A percentile compares a stretch with the other conserved stretches of the same genome.
Conservation (phyloP, 2,329 filamentous ascomycete species). For the Botryotinia globosa region DNA sequence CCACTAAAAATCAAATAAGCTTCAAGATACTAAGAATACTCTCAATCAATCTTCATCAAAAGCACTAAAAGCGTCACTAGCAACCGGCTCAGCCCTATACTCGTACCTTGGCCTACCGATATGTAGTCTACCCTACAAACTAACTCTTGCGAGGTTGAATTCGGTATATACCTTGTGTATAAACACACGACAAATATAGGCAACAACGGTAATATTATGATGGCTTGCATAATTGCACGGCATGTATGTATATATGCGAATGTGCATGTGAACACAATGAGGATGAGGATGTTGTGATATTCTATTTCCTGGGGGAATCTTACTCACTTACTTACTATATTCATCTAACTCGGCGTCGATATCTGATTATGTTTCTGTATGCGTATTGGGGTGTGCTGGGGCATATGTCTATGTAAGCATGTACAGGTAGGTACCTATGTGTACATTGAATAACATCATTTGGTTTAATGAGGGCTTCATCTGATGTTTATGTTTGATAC, state of each 20-base stretch:
- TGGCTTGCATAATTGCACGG: background rate
- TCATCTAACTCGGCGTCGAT: background rate
- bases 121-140: background rate
- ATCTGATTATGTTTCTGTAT: background rate
- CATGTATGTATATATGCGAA: background rate
- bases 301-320: background rate
- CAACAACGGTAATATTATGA: background rate
- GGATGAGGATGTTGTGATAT: background rate
- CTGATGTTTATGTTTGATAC: background rate
- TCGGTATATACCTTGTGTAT: background rate
- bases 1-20: background rate
- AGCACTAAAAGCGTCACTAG: background rate
- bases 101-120: background rate
- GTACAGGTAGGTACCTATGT: background rate
- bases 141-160: rapidly evolving
- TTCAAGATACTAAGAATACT: background rate
- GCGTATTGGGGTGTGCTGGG: background rate
- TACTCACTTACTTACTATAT: background rate
- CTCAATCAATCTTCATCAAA: background rate
- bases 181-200: background rate
- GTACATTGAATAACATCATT: rapidly evolving
- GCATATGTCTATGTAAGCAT: background rate
- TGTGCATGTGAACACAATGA: background rate
- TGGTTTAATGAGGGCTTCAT: rapidly evolving
- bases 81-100: background rate